Evolutionary conservation across 768 basidiomycete genomes (phyloP).

Genomic region (Serpula lacrymans): DNA sequence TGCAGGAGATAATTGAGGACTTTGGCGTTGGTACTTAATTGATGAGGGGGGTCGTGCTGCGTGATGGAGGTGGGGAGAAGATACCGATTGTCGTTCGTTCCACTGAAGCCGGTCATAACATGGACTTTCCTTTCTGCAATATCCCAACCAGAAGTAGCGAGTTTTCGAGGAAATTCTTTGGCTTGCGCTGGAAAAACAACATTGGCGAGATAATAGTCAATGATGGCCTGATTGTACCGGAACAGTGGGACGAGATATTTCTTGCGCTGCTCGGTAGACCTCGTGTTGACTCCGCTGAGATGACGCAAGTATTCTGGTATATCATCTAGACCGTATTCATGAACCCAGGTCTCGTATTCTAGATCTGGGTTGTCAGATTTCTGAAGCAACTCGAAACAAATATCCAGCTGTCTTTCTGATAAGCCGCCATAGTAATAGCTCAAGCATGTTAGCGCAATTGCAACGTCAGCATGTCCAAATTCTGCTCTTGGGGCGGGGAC

Average conservation of each 20-base stretch:
- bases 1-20: slow-evolving; percentile 19
- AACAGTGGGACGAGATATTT: slow-evolving; percentile 12
- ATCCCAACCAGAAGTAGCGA: slow-evolving; percentile 28
- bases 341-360: slow-evolving; percentile 20
- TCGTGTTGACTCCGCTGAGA: slow-evolving; percentile 20
- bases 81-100: slow-evolving; percentile 24
- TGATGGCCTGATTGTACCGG: slow-evolving; percentile 14
- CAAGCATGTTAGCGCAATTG: slow-evolving; percentile 16
- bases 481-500: slow-evolving; percentile 20
- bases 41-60: slow-evolving; percentile 24
- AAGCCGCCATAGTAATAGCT: slow-evolving; percentile 25
- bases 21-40: slow-evolving; percentile 21
- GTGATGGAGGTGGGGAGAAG: slow-evolving; percentile 32
- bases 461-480: slow-evolving; percentile 25
- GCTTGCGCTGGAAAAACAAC: slow-evolving; percentile 25
- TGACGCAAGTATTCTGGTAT: slow-evolving; percentile 18
- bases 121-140: slow-evolving; percentile 16
- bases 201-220: slow-evolving; percentile 23
- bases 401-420: slow-evolving; percentile 12
- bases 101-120: slow-evolving; percentile 24
- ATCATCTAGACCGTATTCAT: not conserved
- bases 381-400: slow-evolving; percentile 14
- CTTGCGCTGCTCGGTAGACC: slow-evolving; percentile 24
- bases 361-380: slow-evolving; percentile 16
- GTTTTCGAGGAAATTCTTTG: slow-evolving; percentile 20